A percentile compares a stretch with the other conserved stretches of the same genome.
Evolutionary conservation across 441 rosid genomes (phyloP).

Genomic region (Aquilaria agallochum): DNA sequence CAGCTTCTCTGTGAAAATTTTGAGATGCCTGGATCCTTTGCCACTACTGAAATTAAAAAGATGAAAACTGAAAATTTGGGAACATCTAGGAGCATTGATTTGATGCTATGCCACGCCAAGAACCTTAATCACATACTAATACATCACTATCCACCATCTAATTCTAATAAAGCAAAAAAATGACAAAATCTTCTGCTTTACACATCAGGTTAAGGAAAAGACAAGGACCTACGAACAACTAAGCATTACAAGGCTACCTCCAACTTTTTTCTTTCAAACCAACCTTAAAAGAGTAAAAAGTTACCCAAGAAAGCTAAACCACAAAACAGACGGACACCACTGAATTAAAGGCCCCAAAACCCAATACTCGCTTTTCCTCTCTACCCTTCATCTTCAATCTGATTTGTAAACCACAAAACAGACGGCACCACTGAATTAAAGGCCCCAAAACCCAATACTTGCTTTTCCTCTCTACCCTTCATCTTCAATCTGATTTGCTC

Average conservation of each 20-base stretch:
- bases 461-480: background rate
- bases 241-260: slow-evolving; percentile 10
- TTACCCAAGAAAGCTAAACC: slow-evolving; percentile 1
- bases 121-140: no score
- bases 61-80: no score
- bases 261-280: background rate
- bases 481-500: background rate
- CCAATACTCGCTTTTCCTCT: slow-evolving; percentile 1
- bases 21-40: no score
- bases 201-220: slow-evolving; percentile 4
- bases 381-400: background rate
- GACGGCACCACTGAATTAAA: no score
- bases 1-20: no score
- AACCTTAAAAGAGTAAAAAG: slow-evolving; percentile 12
- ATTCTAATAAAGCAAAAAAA: slow-evolving; percentile 3
- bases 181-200: slow-evolving; percentile 16
- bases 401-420: background rate
- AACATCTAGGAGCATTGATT: no score
- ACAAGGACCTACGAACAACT: slow-evolving; percentile 5
- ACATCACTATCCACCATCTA: background rate
- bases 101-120: no score
- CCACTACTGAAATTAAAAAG: no score
- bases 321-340: background rate
- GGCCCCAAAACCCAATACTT: slow-evolving; percentile 4
- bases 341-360: background rate